Base-by-base conservation (phyloP, 1,284 basidiomycete species). In the Sporisorium iseilematis-ciliati region DNA sequence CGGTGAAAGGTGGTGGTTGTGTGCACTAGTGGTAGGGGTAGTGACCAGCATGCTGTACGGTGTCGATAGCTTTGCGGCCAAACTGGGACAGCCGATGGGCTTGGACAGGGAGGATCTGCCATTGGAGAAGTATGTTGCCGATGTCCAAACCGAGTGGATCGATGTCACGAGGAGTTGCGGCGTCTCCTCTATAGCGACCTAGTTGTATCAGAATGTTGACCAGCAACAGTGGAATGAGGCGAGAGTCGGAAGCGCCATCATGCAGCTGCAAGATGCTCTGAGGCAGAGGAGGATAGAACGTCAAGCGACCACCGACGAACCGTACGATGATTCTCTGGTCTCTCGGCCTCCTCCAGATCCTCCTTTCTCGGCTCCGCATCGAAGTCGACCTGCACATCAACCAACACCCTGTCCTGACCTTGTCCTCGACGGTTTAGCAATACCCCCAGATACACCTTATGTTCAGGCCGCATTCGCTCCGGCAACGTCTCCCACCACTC, bases 1-100 rank as follows among this genome's bases (percentile, higher is more conserved):
- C 20, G 49, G 55, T 11, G 31, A 63, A 25, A 16, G 41, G 0
- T 63, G 62, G 52, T 58, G 65, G 65, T 49, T 76, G 35, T 61
- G 61, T 23, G 23, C 54, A 1, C 31, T 40, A 2, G 55, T 71
- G 8, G 53, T 52, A 0, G 65, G 38, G 5, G 40, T 72, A 11
- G 73, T 72, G 31, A 71, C 73, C 6, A 55, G 57, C 20, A 76
- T 76, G 73, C 29, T 76, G n/a, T 76, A 76, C 29, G 73, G 68
- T 7, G 68, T 76, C 2, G 73, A 76, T 35, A 67, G 64, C 31
- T 71, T 76, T 12, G 68, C 73, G 20, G 68, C 73, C 3, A 67
- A 33, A 23, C 25, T 76, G 42, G 65, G 65, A 14, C 73, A 76
- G 56, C 73, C 73, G 21, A 65, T 76, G 40, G 73, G 73, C 26